Evolutionary conservation across 164 flowering plant genomes (phyloP), one percentile per base, ranked within the genome.

Genomic region (Umbilicus rupestris): DNA sequence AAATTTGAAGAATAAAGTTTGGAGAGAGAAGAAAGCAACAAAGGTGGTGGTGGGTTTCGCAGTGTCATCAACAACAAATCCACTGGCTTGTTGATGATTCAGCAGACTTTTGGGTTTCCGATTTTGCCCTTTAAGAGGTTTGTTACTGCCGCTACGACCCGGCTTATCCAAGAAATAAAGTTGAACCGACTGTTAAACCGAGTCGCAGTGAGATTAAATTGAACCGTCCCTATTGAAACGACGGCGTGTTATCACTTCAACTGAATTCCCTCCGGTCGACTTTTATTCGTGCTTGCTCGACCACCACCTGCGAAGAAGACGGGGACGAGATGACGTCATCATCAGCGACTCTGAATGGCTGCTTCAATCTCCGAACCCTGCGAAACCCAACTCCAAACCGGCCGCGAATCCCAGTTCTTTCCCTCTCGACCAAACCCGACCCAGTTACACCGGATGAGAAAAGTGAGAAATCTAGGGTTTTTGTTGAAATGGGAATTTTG

Each of bases 271-370:
- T 55, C 60, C 31, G 33, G 17, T 55, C 35, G 5, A 41, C 44
- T 10, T 14, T 9, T 41, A 9, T 41, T 10, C 44, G 15, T 41
- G 12, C 33, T 28, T 3, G 33, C 31, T 55, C 58, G 58, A 20
- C 12, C 14, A 10, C 15, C 29, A 11, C 29, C 60, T 14, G 58
- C 22, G 3, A 55, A 41, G 15, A 55, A 2, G 33, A 3, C 31
- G 60, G 11, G 19, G n/a, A 33, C 5, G 31, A 55, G 60, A 55
- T 55, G 60, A 55, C 60, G 60, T 28, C 33, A 55, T 55, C 60
- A 55, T 55, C 60, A 4, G 33, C 19, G 33, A 55, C 60, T 2
- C 19, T 55, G 60, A 30, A 55, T 28, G 11, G 33, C 31, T 55
- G 60, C 60, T 55, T 28, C 60, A 55, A 55, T 26, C 17, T 55